Evolutionary conservation across 2,329 filamentous ascomycete species (phyloP).

Genomic region (Pseudopithomyces chartarum): DNA sequence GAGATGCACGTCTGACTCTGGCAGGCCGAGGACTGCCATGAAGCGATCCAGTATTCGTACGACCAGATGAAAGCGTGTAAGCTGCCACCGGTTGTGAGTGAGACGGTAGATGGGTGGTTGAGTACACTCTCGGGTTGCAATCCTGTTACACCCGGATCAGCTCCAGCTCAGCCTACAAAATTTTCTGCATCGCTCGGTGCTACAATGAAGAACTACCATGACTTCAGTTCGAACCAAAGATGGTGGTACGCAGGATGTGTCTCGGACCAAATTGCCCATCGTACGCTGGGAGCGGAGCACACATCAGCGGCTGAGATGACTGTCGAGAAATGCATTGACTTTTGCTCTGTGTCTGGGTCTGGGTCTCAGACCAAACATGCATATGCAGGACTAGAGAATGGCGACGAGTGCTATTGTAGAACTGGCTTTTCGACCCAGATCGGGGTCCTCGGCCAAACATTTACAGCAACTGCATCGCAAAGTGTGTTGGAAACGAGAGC

Average conservation of each 20-base stretch:
- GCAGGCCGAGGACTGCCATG: neutral
- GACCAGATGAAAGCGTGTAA: conserved; percentile 56
- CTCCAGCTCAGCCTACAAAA: neutral
- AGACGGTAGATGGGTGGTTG: conserved; percentile 51
- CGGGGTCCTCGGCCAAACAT: neutral
- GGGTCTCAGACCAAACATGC: conserved; percentile 42
- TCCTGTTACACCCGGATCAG: conserved; percentile 47
- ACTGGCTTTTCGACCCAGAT: neutral
- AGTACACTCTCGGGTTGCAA: conserved; percentile 62
- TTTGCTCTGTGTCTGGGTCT: conserved; percentile 11
- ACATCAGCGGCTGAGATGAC: neutral
- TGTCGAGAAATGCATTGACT: neutral
- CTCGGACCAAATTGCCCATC: neutral
- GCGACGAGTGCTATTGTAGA: conserved; percentile 61
- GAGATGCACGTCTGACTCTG: neutral
- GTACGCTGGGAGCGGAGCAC: neutral
- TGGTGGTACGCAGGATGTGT: neutral
- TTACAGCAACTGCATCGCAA: neutral
- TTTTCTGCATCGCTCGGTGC: neutral
- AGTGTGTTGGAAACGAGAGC: too few relatives aligned
- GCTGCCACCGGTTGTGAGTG: conserved; percentile 51
- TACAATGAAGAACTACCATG: neutral
- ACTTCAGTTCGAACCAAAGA: neutral
- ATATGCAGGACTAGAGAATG: conserved; percentile 64
- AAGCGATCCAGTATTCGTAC: conserved; percentile 48